Percentiles rank a stretch among this genome's conserved stretches.
phyloP scores from a whole-genome alignment of 176 grass and related monocot genomes.

The Tillandsia fasciculata region DNA sequence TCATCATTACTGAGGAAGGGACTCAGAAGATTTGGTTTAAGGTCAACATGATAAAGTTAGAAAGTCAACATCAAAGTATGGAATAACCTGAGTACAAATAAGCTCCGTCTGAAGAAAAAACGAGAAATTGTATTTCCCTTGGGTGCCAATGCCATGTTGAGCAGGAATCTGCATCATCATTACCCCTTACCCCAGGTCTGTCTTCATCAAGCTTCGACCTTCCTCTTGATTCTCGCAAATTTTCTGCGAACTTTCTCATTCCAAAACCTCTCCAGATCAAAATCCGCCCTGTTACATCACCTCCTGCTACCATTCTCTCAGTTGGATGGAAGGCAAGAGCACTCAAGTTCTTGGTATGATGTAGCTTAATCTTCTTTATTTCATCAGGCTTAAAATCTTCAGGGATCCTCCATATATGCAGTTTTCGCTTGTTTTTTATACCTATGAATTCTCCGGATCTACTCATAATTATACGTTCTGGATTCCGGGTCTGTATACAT shows the following conservation, averaged over 20 bases:
- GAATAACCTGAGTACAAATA: conserved; percentile 84
- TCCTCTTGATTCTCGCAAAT: conserved; percentile 2
- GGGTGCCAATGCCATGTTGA: conserved; percentile 91
- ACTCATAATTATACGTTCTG: conserved; percentile 39
- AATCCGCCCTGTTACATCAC: conserved; percentile 72
- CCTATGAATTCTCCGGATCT: conserved; percentile 69
- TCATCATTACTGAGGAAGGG: not conserved
- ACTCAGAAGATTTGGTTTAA: not conserved
- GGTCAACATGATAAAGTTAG: not conserved
- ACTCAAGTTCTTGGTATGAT: conserved; percentile 51
- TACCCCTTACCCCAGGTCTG: conserved; percentile 53
- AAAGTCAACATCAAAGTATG: not conserved
- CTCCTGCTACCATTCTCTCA: conserved; percentile 56
- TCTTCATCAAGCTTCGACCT: conserved; percentile 37
- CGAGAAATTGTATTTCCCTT: conserved; percentile 54
- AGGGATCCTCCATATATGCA: conserved; percentile 71
- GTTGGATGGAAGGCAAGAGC: conserved; percentile 80
- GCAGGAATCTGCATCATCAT: conserved; percentile 69
- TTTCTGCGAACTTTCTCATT: conserved; percentile 40
- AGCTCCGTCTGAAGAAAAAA: conserved; percentile 71
- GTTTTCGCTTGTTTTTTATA: conserved; percentile 45
- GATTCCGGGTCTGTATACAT: conserved; percentile 55
- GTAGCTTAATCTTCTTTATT: conserved; percentile 76
- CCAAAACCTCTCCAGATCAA: conserved; percentile 79
- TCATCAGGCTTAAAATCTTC: conserved; percentile 47